phyloP scores from a whole-genome alignment of 352 stramenopile genomes.

The Phytophthora rubi region DNA sequence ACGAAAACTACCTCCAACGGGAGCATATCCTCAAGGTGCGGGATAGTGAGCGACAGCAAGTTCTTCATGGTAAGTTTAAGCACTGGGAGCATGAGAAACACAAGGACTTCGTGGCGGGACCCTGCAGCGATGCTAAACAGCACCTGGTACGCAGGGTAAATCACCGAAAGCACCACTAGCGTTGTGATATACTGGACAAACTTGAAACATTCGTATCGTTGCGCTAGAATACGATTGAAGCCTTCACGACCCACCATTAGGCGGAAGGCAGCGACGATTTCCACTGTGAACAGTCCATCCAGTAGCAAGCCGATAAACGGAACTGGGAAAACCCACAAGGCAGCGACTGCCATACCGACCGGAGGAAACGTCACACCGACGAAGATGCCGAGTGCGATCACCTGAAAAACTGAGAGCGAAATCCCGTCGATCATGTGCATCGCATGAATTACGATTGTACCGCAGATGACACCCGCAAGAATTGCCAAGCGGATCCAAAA shows the following conservation, averaged over 20 bases:
- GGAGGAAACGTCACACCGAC: background rate
- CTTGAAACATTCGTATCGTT: background rate
- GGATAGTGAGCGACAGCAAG: slow-evolving; percentile 1
- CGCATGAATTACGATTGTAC: background rate
- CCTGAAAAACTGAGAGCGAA: background rate
- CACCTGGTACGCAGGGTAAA: slow-evolving; percentile 9
- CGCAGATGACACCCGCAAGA: slow-evolving; percentile 2
- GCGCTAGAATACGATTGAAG: background rate
- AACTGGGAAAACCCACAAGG: slow-evolving; percentile 3
- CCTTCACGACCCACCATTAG: background rate
- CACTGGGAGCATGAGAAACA: slow-evolving; percentile 1
- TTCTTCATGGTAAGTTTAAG: slow-evolving; percentile 21
- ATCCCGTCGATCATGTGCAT: slow-evolving; percentile 11
- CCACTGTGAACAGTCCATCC: background rate
- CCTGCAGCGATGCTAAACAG: background rate
- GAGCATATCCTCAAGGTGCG: slow-evolving; percentile 7
- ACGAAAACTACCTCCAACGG: slow-evolving; percentile 15
- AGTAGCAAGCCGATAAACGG: slow-evolving; percentile 6
- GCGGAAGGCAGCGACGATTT: background rate
- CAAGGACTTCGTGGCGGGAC: background rate
- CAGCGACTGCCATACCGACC: slow-evolving; percentile 1
- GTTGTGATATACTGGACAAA: background rate
- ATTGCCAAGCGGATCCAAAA: slow-evolving; percentile 2
- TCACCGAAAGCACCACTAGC: background rate
- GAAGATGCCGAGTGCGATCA: background rate